Evolutionary conservation across 2,329 filamentous ascomycete genomes (phyloP).

Genomic region (Biscogniauxia mediterranea): DNA sequence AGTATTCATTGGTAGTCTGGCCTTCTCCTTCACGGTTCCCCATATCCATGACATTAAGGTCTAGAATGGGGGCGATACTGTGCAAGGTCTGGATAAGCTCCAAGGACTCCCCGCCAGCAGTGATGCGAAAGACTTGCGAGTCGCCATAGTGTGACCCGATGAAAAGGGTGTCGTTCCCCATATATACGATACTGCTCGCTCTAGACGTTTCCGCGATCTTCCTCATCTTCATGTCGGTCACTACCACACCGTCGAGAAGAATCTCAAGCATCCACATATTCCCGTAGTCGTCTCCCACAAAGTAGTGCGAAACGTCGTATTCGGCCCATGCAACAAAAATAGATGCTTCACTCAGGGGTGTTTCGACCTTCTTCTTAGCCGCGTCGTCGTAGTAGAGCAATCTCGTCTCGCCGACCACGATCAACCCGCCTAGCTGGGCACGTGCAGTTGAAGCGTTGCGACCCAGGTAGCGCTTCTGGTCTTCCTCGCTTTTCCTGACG

Average conservation of each 20-base stretch:
- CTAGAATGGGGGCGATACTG: conserved; percentile 88
- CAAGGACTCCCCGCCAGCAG: conserved; percentile 41
- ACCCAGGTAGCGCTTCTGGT: conserved; percentile 59
- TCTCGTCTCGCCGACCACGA: conserved; percentile 76
- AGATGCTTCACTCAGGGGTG: conserved; percentile 68
- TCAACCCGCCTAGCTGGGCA: conserved; percentile 65
- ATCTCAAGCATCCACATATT: conserved; percentile 82
- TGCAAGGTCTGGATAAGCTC: conserved; percentile 70
- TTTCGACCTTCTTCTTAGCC: conserved; percentile 63
- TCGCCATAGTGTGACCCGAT: conserved; percentile 92
- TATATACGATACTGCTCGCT: conserved; percentile 75
- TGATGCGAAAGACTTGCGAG: conserved; percentile 68
- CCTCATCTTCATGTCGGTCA: conserved; percentile 70
- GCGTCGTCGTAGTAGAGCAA: conserved; percentile 84
- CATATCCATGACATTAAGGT: conserved; percentile 96
- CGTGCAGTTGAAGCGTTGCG: conserved; percentile 52
- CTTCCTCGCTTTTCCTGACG: conserved; percentile 52
- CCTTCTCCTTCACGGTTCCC: conserved; percentile 77
- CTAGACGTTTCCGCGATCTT: conserved; percentile 66
- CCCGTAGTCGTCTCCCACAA: conserved; percentile 92
- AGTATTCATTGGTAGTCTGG: conserved; percentile 80
- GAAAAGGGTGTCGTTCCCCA: conserved; percentile 72
- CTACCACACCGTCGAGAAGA: conserved; percentile 61
- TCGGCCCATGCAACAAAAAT: conserved; percentile 92
- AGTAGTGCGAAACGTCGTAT: conserved; percentile 76